A percentile compares a stretch with the other conserved stretches of the same genome.
Evolutionary conservation across 139 green algal genomes (phyloP).

Genomic region (Chlamydomonas schloesseri): DNA sequence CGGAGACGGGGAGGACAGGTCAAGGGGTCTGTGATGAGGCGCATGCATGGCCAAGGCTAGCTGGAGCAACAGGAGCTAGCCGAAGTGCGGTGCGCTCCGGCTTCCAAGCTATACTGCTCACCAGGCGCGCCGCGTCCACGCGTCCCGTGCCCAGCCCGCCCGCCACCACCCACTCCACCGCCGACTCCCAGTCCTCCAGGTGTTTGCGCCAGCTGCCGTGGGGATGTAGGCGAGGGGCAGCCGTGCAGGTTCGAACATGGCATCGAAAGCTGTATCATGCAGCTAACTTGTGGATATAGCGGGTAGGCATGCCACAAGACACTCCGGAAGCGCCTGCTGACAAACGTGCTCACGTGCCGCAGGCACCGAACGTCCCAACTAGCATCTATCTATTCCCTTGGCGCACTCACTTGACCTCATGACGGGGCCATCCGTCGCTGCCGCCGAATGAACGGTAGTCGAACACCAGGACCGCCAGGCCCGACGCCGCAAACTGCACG

Average conservation of each 20-base stretch:
- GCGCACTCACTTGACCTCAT: constrained; percentile 47
- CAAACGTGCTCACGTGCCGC: too few relatives aligned
- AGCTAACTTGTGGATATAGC: too few relatives aligned
- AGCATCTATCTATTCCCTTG: too few relatives aligned
- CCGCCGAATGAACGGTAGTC: constrained; percentile 66
- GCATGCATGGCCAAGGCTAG: too few relatives aligned
- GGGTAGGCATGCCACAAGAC: too few relatives aligned
- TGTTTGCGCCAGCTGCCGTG: constrained; percentile 24
- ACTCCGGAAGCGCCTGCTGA: too few relatives aligned
- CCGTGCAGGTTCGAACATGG: not conserved
- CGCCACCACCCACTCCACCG: constrained; percentile 46
- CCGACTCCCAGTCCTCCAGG: constrained; percentile 55
- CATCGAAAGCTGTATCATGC: not conserved
- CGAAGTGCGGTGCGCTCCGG: too few relatives aligned
- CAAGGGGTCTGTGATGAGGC: too few relatives aligned
- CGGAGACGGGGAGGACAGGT: too few relatives aligned
- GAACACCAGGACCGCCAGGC: constrained; percentile 62
- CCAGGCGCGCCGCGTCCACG: constrained; percentile 33
- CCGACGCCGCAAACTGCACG: constrained; percentile 14
- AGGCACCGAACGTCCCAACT: too few relatives aligned
- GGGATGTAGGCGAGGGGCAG: not conserved
- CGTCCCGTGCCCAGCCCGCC: constrained; percentile 21
- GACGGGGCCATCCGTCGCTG: constrained; percentile 50
- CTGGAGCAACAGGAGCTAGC: too few relatives aligned
- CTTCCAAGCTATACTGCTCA: too few relatives aligned